Conservation (phyloP, 345 rosid genomes). For the Eucalyptus melliodora region DNA sequence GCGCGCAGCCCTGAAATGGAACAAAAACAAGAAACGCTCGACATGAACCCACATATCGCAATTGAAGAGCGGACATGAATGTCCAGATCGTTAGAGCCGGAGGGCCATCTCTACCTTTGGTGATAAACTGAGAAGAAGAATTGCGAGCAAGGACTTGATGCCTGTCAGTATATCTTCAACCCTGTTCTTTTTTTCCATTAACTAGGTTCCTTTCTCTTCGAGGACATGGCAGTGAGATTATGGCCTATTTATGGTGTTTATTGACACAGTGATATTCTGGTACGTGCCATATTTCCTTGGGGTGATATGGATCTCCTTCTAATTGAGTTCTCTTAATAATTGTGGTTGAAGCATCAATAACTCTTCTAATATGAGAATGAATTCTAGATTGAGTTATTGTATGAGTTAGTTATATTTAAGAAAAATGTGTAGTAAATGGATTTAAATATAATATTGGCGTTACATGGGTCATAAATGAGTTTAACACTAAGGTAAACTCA, state of each 20-base stretch:
- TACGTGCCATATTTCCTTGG: not conserved
- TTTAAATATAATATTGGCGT: too few relatives aligned
- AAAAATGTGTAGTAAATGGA: too few relatives aligned
- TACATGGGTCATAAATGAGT: not conserved
- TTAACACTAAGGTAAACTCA: too few relatives aligned
- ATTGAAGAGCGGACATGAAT: not conserved
- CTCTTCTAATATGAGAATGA: not conserved
- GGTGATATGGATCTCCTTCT: not conserved
- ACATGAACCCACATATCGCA: not conserved
- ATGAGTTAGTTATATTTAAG: not conserved
- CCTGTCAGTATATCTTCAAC: not conserved
- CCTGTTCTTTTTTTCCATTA: not conserved
- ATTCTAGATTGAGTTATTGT: too few relatives aligned
- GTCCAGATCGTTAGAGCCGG: not conserved
- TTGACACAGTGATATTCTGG: not conserved
- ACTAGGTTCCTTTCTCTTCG: not conserved
- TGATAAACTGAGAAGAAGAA: not conserved
- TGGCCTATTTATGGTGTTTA: not conserved
- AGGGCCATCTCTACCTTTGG: not conserved
- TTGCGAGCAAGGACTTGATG: not conserved
- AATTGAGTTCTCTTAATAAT: not conserved
- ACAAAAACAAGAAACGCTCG: not conserved
- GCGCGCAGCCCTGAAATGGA: not conserved
- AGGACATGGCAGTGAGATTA: not conserved
- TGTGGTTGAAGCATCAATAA: not conserved